Base-by-base conservation (phyloP, 2,329 filamentous ascomycete species). In the Cordyceps farinosa region DNA sequence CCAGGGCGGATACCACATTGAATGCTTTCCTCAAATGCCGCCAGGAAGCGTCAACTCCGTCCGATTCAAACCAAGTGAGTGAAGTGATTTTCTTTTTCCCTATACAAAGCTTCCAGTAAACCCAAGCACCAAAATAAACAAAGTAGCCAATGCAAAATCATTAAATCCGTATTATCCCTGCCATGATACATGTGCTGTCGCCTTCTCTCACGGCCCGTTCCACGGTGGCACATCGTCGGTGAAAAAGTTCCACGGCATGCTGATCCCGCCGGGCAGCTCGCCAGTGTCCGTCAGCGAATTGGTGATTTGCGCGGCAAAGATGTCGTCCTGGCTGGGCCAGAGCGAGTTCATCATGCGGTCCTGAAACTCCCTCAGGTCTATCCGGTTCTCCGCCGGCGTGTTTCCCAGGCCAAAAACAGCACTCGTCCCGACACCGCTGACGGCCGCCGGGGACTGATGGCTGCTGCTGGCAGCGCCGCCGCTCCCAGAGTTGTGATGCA, bases 381-480 rank as follows among this genome's bases (percentile, higher is more conserved):
- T 66, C 22, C 71, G 68, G 44, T 76, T 76, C 61, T 77, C 75
- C 60, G 76, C 75, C 6, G 67, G 67, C 13, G 71, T 75, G 66
- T 74, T 76, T n/a, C 74, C 74, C n/a, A 75, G 70, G 15, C 63
- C 63, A 42, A 62, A 62, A 15, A 56, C 40, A 5, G 60, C 51
- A 11, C 52, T 56, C 44, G 52, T 51, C 5, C 52, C 52, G 3
- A 56, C 42, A 9, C 52, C 60, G 8, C 52, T 51, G 42, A 55
- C 44, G 27, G 40, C 27, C 3, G 44, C 30, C 0, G 72, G 71
- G 6, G 74, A 75, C 10, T 73, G 71, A 42, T 74, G 69, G 38
- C 69, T 73, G 65, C 73, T 74, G 15, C 65, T 67, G 17, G 27
- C 5, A 8, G 13, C 17, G 36, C 44, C 67, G 38, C 66, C 70